These are phyloP conservation scores for Aspergillus nidulans DNA, from an alignment of 495 filamentous ascomycete species.

Conservation along the genomic window DNA sequence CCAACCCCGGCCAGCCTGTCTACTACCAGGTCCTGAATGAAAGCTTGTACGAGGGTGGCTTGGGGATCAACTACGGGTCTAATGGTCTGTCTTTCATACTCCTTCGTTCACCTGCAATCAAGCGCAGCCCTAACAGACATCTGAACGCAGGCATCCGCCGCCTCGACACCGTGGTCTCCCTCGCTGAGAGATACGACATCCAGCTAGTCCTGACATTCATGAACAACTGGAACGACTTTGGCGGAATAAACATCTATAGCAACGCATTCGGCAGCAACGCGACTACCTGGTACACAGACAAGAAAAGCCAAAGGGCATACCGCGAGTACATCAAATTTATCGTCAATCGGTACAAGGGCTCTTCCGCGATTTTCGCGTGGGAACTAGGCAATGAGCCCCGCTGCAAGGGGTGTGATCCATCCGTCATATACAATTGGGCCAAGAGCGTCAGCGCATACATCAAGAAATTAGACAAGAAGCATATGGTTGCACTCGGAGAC, in stretches of 20 bases:
- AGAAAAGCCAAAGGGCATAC: slow-evolving; percentile 54
- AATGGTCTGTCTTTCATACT: slow-evolving; percentile 36
- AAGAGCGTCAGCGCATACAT: slow-evolving; percentile 56
- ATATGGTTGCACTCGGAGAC: slow-evolving; percentile 67
- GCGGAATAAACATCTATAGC: slow-evolving; percentile 51
- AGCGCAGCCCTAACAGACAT: not conserved
- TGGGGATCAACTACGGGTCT: slow-evolving; percentile 60
- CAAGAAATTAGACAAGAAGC: slow-evolving; percentile 57
- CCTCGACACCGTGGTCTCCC: slow-evolving; percentile 60
- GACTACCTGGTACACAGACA: slow-evolving; percentile 54
- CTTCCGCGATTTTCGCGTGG: slow-evolving; percentile 63
- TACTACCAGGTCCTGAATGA: slow-evolving; percentile 55
- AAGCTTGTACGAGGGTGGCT: slow-evolving; percentile 32
- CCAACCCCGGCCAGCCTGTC: slow-evolving; percentile 39
- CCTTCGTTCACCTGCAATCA: not conserved
- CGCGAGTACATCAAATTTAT: slow-evolving; percentile 59
- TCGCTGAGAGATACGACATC: slow-evolving; percentile 53
- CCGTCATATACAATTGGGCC: slow-evolving; percentile 60
- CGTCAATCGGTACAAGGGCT: slow-evolving; percentile 53
- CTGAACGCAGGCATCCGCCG: slow-evolving; percentile 42
- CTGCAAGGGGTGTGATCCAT: slow-evolving; percentile 56
- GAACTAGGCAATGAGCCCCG: slow-evolving; percentile 68
- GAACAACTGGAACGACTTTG: slow-evolving; percentile 31
- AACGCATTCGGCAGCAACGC: slow-evolving; percentile 54
- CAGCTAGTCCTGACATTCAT: slow-evolving; percentile 59